These are phyloP conservation scores for Dipodascus albidus DNA, from an alignment of 805 yeast genomes.

Conservation along the genomic window DNA sequence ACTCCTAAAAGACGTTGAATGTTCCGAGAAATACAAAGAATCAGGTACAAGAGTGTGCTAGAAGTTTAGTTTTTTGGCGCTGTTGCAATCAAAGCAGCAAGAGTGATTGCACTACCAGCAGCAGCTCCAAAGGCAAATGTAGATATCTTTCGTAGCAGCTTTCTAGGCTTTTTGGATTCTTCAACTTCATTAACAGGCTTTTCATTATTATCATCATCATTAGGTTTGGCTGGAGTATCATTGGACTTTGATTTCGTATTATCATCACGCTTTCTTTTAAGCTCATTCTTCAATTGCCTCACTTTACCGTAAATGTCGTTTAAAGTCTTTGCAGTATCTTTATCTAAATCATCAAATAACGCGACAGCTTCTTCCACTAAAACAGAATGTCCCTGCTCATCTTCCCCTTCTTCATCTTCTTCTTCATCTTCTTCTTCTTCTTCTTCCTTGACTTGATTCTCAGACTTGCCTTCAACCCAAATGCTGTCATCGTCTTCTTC, in stretches of 20 bases:
- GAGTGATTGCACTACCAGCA: background rate
- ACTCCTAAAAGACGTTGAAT: no score
- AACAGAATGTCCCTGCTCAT: background rate
- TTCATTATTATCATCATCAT: background rate
- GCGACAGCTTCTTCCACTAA: background rate
- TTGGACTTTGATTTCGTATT: background rate
- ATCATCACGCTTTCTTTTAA: background rate
- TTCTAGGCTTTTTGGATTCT: background rate
- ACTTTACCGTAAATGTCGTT: background rate
- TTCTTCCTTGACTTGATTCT: background rate
- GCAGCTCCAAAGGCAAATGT: conserved; percentile 1
- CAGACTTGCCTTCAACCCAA: background rate
- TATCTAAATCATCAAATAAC: background rate
- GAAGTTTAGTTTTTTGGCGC: background rate
- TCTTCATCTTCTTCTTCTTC: conserved; percentile 1
- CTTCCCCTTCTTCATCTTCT: background rate
- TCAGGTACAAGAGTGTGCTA: no score
- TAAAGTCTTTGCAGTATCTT: background rate
- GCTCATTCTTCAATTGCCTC: background rate
- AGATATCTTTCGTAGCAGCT: background rate
- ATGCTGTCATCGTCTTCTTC: background rate
- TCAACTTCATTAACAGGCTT: background rate
- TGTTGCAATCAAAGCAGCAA: background rate
- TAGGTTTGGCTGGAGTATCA: background rate
- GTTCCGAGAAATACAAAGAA: no score